These are phyloP conservation scores for Pythium insidiosum DNA, from an alignment of 352 stramenopile species.

Conservation along the genomic window DNA sequence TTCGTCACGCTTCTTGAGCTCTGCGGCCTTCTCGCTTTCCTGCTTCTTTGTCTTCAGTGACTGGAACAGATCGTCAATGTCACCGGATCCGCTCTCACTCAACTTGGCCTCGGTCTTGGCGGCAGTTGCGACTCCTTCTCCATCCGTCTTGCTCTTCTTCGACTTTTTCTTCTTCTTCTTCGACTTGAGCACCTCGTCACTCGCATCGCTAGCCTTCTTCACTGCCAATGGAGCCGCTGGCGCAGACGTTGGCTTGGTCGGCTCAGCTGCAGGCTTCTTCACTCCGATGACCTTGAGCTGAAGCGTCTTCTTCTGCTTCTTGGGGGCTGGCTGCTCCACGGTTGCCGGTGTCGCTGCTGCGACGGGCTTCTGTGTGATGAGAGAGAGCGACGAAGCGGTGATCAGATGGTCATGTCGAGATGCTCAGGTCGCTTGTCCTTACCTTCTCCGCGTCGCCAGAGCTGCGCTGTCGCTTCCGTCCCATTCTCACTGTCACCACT, in stretches of 20 bases:
- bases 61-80: constrained; percentile 79
- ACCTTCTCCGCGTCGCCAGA: constrained; percentile 6
- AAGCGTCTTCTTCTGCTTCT: constrained; percentile 21
- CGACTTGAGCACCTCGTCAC: constrained; percentile 7
- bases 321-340: constrained; percentile 2
- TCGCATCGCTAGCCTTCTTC: not conserved
- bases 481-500: constrained; percentile 10
- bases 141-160: constrained; percentile 21
- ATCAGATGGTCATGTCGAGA: too few relatives aligned
- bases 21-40: constrained; percentile 41
- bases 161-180: constrained; percentile 66
- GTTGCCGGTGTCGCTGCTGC: not conserved
- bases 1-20: constrained; percentile 44
- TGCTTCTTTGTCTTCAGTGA: constrained; percentile 72
- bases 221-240: not conserved
- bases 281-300: constrained; percentile 21
- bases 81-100: constrained; percentile 21
- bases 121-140: not conserved
- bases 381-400: not conserved
- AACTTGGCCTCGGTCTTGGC: not conserved
- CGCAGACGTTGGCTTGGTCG: not conserved
- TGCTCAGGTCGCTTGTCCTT: too few relatives aligned
- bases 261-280: not conserved
- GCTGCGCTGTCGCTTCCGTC: constrained; percentile 19
- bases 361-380: constrained; percentile 1